Evolutionary conservation across 2,329 filamentous ascomycete species (phyloP), one percentile per base, ranked within the genome.

Genomic region (Bertia moriformis): DNA sequence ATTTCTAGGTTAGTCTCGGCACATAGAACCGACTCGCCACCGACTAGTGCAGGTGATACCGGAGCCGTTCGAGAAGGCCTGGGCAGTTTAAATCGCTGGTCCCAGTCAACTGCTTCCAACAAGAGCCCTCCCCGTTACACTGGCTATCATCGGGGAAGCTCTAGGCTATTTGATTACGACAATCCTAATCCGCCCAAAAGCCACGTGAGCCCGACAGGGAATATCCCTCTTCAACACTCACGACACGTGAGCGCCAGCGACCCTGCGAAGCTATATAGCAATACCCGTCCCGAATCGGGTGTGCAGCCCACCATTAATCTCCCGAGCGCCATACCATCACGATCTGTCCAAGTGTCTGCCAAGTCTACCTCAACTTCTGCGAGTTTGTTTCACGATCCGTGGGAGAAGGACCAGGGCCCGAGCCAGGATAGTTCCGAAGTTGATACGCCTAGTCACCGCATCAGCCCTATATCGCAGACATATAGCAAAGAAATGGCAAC

Each of bases 21-120:
- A n/a, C n/a, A n/a, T n/a, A n/a, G n/a, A n/a, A n/a, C n/a, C n/a
- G n/a, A n/a, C n/a, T n/a, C n/a, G n/a, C n/a, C n/a, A n/a, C n/a
- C n/a, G n/a, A n/a, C n/a, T n/a, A n/a, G n/a, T n/a, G n/a, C n/a
- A n/a, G n/a, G n/a, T n/a, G n/a, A n/a, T n/a, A 37, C 45, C 48
- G 46, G 20, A 24, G 41, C 17, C 44, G 49, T 39, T 50, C 44
- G 56, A 49, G 65, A 69, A 41, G 55, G 58, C 35, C 58, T 65
- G 30, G 64, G 62, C 50, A 65, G 63, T 44, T 57, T 67, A 43
- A 66, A 71, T 49, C 63, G 67, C 49, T 70, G 67, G 67, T 71
- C 68, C 32, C 56, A 60, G 15, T 73, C 69, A 13, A 69, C 68
- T 38, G 51, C 57, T 5, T 71, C 68, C 32, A 71, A 63, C 43